Conservation (phyloP, 1,284 basidiomycete genomes). For the Malassezia japonica region DNA sequence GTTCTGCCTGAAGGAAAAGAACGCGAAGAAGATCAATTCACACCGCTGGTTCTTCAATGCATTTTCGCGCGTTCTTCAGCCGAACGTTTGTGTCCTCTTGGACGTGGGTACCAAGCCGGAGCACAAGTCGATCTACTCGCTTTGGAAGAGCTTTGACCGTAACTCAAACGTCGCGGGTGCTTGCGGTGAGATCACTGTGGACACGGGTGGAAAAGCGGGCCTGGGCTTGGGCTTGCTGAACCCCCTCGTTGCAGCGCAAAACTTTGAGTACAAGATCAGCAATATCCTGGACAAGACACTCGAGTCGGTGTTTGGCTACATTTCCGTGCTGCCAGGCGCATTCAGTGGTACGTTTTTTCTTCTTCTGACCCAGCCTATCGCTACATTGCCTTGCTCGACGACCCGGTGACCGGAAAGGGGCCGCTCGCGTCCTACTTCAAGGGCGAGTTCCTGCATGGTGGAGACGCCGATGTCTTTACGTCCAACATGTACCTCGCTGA, state of each 20-base stretch:
- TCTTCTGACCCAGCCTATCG: slow-evolving; percentile 52
- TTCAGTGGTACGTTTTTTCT: slow-evolving; percentile 53
- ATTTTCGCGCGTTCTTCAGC: slow-evolving; percentile 50
- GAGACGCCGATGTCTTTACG: slow-evolving; percentile 42
- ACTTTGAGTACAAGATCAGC: slow-evolving; percentile 48
- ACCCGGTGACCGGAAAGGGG: slow-evolving; percentile 62
- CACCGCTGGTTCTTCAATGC: slow-evolving; percentile 49
- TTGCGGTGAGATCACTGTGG: slow-evolving; percentile 73
- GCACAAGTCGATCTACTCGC: slow-evolving; percentile 83
- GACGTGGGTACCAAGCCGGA: slow-evolving; percentile 93
- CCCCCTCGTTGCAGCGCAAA: slow-evolving; percentile 60
- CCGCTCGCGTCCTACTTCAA: slow-evolving; percentile 89
- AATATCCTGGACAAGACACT: slow-evolving; percentile 55
- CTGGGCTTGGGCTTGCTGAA: slow-evolving; percentile 52
- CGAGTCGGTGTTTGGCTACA: slow-evolving; percentile 69
- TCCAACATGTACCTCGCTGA: slow-evolving; percentile 46
- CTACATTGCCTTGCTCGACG: slow-evolving; percentile 83
- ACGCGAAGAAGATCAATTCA: slow-evolving; percentile 50
- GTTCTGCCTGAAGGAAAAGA: slow-evolving; percentile 88
- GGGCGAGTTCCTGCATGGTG: slow-evolving; percentile 61
- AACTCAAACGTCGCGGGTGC: slow-evolving; percentile 92
- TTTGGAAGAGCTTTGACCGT: slow-evolving; percentile 95
- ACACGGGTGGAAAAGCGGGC: slow-evolving; percentile 64
- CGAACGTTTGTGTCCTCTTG: slow-evolving; percentile 84
- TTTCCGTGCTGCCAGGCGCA: slow-evolving; percentile 81